phyloP scores from a whole-genome alignment of 345 rosid species.

The Cardamine occulta region DNA sequence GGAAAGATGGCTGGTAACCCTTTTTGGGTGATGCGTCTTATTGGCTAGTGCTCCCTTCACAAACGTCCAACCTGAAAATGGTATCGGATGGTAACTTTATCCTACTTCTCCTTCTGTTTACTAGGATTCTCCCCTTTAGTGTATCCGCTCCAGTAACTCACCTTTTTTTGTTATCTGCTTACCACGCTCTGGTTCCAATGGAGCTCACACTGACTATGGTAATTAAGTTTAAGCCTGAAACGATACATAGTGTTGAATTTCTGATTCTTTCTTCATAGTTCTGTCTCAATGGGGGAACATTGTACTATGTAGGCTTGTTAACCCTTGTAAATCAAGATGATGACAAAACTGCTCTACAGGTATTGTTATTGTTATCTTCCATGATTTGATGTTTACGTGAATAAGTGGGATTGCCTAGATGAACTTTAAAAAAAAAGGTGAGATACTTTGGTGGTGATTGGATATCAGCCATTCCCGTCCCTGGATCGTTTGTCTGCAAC shows the following conservation, averaged over 20 bases:
- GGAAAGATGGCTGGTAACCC: no score
- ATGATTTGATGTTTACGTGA: background rate
- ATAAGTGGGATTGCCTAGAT: background rate
- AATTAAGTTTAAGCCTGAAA: conserved; percentile 21
- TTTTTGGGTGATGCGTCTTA: no score
- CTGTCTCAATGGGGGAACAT: background rate
- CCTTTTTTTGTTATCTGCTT: background rate
- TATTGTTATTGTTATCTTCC: background rate
- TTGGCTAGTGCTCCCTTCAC: no score
- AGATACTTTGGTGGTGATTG: conserved; percentile 76
- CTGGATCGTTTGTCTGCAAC: conserved; percentile 88
- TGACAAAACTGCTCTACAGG: conserved; percentile 83
- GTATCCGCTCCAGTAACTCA: conserved; percentile 21
- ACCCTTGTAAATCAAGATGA: conserved; percentile 91
- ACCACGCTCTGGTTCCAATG: conserved; percentile 46
- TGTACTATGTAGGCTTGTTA: conserved; percentile 54
- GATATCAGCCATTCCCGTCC: conserved; percentile 85
- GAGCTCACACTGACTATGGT: conserved; percentile 94
- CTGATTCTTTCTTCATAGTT: background rate
- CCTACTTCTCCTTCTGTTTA: background rate
- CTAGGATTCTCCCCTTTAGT: background rate
- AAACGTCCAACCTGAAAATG: no score
- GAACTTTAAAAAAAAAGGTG: conserved; percentile 60
- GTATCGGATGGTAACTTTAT: no score
- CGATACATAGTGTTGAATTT: background rate